A percentile compares a stretch with the other conserved stretches of the same genome.
Conservation (phyloP, 345 rosid species). For the Theobroma cacao region DNA sequence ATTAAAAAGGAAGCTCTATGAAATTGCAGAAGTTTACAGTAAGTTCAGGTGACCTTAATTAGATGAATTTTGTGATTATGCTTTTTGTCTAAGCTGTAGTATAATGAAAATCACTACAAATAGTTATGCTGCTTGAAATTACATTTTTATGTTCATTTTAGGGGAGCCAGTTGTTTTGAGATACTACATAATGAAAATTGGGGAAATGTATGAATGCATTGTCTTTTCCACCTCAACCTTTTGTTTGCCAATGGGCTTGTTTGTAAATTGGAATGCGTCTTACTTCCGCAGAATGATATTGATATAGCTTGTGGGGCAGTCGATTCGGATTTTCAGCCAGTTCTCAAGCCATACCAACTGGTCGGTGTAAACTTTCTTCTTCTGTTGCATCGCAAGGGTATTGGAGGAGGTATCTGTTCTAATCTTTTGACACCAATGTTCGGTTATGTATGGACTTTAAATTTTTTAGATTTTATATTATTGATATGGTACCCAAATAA, state of each 20-base stretch:
- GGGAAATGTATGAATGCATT: not conserved
- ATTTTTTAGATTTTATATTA: not conserved
- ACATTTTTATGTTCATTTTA: not conserved
- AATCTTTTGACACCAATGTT: not conserved
- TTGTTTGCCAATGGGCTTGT: not conserved
- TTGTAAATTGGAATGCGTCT: not conserved
- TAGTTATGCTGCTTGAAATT: not conserved
- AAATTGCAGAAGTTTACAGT: not conserved
- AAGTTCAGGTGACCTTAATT: not conserved
- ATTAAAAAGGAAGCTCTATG: not conserved
- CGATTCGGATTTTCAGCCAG: constrained; percentile 78
- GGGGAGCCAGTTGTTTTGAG: not conserved
- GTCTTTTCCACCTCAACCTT: not conserved
- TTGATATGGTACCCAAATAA: not conserved
- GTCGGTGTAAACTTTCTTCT: constrained; percentile 99
- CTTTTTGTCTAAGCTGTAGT: not conserved
- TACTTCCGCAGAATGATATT: constrained; percentile 62
- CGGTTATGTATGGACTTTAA: not conserved
- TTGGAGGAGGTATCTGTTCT: constrained; percentile 73
- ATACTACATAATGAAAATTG: not conserved
- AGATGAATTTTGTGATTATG: not conserved
- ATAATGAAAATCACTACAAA: not conserved
- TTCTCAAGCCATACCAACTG: constrained; percentile 91
- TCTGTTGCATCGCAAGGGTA: constrained; percentile 70
- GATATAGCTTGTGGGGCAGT: constrained; percentile 68